A percentile compares a stretch with the other conserved stretches of the same genome.
Conservation (phyloP, 352 stramenopile species). For the Aphanomyces astaci region DNA sequence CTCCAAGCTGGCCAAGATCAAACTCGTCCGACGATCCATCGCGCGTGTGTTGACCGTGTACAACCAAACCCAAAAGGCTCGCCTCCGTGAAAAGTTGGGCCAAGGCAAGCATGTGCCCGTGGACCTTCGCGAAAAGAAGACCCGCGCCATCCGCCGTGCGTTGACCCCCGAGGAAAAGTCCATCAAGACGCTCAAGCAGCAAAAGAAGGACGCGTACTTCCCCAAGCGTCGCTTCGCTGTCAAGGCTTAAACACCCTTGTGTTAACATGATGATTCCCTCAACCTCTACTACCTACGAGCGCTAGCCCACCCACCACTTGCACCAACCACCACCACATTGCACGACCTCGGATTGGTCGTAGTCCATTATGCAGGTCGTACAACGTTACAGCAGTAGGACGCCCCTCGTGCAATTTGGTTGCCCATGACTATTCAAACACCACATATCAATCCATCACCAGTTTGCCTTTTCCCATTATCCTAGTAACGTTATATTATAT, state of each 20-base stretch:
- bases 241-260: slow-evolving; percentile 93
- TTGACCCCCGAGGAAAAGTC: slow-evolving; percentile 93
- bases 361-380: too few relatives aligned
- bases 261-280: neutral
- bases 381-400: too few relatives aligned
- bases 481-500: too few relatives aligned
- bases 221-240: slow-evolving; percentile 95
- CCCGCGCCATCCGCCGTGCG: slow-evolving; percentile 94
- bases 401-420: too few relatives aligned
- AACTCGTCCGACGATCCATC: slow-evolving; percentile 98
- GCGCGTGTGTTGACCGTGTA: slow-evolving; percentile 98
- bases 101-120: slow-evolving; percentile 96
- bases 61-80: slow-evolving; percentile 99
- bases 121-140: slow-evolving; percentile 98
- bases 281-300: too few relatives aligned
- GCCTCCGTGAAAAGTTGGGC: slow-evolving; percentile 90
- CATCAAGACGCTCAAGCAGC: slow-evolving; percentile 90
- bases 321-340: too few relatives aligned
- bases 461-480: neutral
- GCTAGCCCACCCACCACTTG: too few relatives aligned
- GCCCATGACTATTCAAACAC: too few relatives aligned
- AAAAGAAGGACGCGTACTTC: slow-evolving; percentile 96
- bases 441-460: neutral
- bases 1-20: slow-evolving; percentile 99
- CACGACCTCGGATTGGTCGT: too few relatives aligned